Base-by-base conservation (phyloP, 345 rosid genomes). In the Pistacia integerrima region DNA sequence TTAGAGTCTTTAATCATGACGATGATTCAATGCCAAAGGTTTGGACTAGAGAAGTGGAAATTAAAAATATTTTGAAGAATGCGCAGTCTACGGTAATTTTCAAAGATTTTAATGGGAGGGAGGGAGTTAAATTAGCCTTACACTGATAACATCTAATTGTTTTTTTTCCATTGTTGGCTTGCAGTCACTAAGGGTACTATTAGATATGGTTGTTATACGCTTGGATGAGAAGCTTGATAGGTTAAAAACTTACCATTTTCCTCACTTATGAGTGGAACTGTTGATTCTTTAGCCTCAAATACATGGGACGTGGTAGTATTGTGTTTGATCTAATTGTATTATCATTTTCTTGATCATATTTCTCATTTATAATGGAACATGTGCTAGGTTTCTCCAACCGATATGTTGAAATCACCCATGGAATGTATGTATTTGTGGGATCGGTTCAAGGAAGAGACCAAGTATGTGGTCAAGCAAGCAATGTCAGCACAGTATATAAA, bases 361-460 rank as follows among this genome's bases (percentile, higher is more conserved):
- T 60, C 73, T 69, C 61, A 62, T n/a, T 13, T 10, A n/a, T 11
- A 18, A 35, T 63, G 51, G 11, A 51, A 17, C n/a, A 61, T 73
- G 67, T 25, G 58, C 52, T 63, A 74, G 94, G 88, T 92, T 64
- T 77, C 93, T 76, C 88, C 88, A 17, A 79, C 84, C 67, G 80
- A 84, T 28, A 83, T 84, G 46, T 66, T 90, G 74, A 88, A 90
- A 75, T 86, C 96, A 48, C 98, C 96, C 65, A 81, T 92, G 61
- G 86, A 90, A 78, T 90, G 97, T 69, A 89, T 92, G 77, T 89
- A 97, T 38, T 74, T 90, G 76, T 89, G 98, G 97, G 84, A 93
- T 79, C 98, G 87, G 81, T 92, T 92, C 69, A 89, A 85, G 81
- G 51, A 86, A 36, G 96, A 92, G 82, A 92, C 97, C 1, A 91